Conservation (phyloP, 1,284 basidiomycete species). For the Boletus mariae region DNA sequence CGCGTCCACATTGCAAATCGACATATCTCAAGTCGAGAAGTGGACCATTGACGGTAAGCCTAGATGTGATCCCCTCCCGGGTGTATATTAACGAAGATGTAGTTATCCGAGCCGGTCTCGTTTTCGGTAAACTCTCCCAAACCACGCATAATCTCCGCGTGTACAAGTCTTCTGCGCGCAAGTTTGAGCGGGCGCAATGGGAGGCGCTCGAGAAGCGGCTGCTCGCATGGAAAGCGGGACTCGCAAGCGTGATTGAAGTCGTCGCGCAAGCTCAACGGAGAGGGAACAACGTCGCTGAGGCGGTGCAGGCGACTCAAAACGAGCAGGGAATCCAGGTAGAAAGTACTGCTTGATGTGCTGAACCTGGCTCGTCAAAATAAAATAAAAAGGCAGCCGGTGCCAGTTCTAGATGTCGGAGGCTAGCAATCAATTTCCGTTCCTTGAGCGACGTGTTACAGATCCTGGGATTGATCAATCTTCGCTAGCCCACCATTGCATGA, state of each 20-base stretch:
- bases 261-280: conserved; percentile 49
- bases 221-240: conserved; percentile 74
- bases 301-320: conserved; percentile 17
- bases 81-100: not conserved
- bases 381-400: not conserved
- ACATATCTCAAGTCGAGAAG: conserved; percentile 72
- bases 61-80: not conserved
- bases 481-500: not conserved
- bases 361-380: not conserved
- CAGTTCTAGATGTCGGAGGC: not conserved
- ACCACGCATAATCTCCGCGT: conserved; percentile 74
- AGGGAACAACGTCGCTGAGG: conserved; percentile 19
- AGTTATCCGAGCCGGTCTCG: conserved; percentile 84
- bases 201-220: conserved; percentile 76
- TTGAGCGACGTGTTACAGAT: too few relatives aligned
- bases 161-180: conserved; percentile 72
- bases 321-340: conserved; percentile 27
- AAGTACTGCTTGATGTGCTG: conserved; percentile 13
- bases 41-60: conserved; percentile 86
- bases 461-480: not conserved
- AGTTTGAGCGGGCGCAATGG: conserved; percentile 83
- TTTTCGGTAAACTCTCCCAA: conserved; percentile 86
- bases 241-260: conserved; percentile 66
- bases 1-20: conserved; percentile 66
- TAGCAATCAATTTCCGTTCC: too few relatives aligned